Base-by-base conservation (phyloP, 306 rosid genomes). In the Clitoria ternatea region DNA sequence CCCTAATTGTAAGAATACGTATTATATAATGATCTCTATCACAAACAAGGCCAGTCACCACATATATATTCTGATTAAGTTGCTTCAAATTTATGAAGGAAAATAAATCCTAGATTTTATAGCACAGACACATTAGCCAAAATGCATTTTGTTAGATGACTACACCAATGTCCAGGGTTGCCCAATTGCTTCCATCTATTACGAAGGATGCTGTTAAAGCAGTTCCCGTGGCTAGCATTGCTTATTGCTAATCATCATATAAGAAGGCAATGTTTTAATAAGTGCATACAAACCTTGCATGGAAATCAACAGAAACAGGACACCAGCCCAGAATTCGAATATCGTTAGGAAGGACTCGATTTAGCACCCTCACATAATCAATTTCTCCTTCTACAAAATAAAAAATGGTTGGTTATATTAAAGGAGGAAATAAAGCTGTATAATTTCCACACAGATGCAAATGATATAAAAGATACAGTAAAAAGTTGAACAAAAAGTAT, bases 321-420 rank as follows among this genome's bases (percentile, higher is more conserved):
- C 86, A 90, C 97, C 98, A 93, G 70, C 94, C 91, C 67, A 93
- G 48, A 76, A 93, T 82, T 68, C 96, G 85, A 74, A 93, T 93
- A 81, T 93, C 97, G 72, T 74, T 63, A 0, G 96, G 98, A 69
- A 93, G 97, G 52, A 52, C 96, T 80, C 89, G 86, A 84, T 90
- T 93, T 66, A 93, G 83, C 76, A 90, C 96, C 84, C 90, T 85
- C 75, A 85, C 97, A 76, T 93, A 93, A 87, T 93, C 94, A 53
- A 90, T 83, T 84, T 93, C 98, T 59, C 83, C 88, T 70, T 85
- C 94, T 88, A 81, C 50, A 44, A 69, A 67, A 69, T 7, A 68
- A 48, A 44, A 2, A n/a, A n/a, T n/a, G 67, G 9, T 29, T 18
- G 59, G 9, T 42, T 52, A 67, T 18, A 69, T 52, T 15, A 37